phyloP scores from a whole-genome alignment of 345 rosid species.

The Cardamine chenopodiifolia region DNA sequence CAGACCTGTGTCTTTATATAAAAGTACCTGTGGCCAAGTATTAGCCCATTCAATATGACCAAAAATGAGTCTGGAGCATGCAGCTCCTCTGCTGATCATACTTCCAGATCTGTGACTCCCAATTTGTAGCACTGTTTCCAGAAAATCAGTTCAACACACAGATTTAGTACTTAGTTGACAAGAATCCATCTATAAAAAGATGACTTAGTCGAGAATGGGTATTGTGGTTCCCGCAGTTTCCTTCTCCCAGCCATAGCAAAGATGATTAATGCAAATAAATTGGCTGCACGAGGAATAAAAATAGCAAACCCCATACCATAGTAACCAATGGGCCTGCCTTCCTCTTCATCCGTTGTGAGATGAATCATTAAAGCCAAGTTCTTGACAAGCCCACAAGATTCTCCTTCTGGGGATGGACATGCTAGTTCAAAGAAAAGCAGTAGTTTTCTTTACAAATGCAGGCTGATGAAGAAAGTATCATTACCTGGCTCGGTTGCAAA shows the following conservation, averaged over 20 bases:
- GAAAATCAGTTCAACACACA: slow-evolving; percentile 19
- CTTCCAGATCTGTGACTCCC: slow-evolving; percentile 85
- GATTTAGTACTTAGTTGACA: slow-evolving; percentile 1
- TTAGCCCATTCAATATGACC: slow-evolving; percentile 84
- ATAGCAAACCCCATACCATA: slow-evolving; percentile 54
- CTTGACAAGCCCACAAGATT: slow-evolving; percentile 95
- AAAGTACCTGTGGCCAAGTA: slow-evolving; percentile 88
- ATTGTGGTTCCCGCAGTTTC: not conserved
- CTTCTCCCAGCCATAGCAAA: slow-evolving; percentile 11
- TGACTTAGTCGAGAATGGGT: slow-evolving; percentile 1
- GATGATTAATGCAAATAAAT: not conserved
- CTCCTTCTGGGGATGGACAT: slow-evolving; percentile 96
- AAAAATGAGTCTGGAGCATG: slow-evolving; percentile 78
- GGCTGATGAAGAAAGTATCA: slow-evolving; percentile 25
- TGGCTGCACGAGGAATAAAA: not conserved
- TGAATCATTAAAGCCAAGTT: slow-evolving; percentile 99
- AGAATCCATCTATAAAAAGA: not conserved
- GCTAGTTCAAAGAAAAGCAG: slow-evolving; percentile 14
- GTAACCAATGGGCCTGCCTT: slow-evolving; percentile 78
- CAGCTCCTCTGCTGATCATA: slow-evolving; percentile 87
- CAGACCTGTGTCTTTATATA: slow-evolving; percentile 19
- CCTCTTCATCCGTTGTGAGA: slow-evolving; percentile 93
- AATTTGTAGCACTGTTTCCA: slow-evolving; percentile 72
- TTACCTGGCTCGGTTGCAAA: slow-evolving; percentile 97
- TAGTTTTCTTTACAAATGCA: not conserved